Percentiles rank a stretch among this genome's conserved stretches.
Conservation (phyloP, 1,139 yeast genomes). For the Yamadazyma atmosphaerica region DNA sequence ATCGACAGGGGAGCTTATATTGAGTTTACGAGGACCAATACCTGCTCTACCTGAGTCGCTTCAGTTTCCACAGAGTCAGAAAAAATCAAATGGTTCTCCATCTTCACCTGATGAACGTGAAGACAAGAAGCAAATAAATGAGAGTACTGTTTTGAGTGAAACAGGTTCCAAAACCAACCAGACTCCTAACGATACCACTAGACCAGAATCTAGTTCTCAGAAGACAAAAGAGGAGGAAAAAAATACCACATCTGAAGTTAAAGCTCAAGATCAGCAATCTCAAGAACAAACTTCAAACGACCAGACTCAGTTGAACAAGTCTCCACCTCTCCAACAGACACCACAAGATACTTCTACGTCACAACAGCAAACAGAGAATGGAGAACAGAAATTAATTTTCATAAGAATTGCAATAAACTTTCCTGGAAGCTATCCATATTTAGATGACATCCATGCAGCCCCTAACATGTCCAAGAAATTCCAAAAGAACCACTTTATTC, state of each 20-base stretch:
- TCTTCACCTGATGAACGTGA: slow-evolving; percentile 5
- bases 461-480: slow-evolving; percentile 19
- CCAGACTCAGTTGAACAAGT: background rate
- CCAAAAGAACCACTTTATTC: slow-evolving; percentile 26
- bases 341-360: background rate
- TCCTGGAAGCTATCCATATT: slow-evolving; percentile 70
- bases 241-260: background rate
- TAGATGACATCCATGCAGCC: slow-evolving; percentile 43
- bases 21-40: slow-evolving; percentile 83
- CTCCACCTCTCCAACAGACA: background rate
- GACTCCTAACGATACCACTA: slow-evolving; percentile 4
- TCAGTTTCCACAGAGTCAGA: background rate
- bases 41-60: slow-evolving; percentile 17
- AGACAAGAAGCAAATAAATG: slow-evolving; percentile 7
- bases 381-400: slow-evolving; percentile 59
- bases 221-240: background rate
- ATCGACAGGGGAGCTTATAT: slow-evolving; percentile 73
- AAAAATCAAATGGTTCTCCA: background rate
- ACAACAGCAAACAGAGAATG: slow-evolving; percentile 16
- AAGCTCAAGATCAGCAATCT: background rate
- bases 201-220: slow-evolving; percentile 1
- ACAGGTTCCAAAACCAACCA: no score
- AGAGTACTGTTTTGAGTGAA: background rate
- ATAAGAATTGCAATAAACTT: slow-evolving; percentile 67
- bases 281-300: slow-evolving; percentile 1